Evolutionary conservation across 768 basidiomycete genomes (phyloP).

Genomic region (Pulveroboletus ravenelii): DNA sequence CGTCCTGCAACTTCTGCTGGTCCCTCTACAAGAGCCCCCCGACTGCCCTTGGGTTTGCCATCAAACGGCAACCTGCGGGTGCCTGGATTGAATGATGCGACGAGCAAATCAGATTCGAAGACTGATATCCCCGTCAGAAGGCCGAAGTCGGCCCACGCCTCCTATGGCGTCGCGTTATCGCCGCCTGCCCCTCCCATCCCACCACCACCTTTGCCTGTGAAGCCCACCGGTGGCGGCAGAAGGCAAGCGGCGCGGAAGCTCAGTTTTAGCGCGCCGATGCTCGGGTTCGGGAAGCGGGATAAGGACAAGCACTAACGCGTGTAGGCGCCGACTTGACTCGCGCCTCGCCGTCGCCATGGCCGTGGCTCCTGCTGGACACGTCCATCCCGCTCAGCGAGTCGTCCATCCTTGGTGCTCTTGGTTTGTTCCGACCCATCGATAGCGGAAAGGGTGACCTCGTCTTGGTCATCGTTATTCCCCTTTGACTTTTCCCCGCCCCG

Average conservation of each 20-base stretch:
- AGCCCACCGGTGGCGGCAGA: constrained; percentile 20
- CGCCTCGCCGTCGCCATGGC: not conserved
- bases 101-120: constrained; percentile 1
- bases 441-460: constrained; percentile 4
- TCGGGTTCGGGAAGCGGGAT: constrained; percentile 52
- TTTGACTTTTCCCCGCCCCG: constrained; percentile 11
- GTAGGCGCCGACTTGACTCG: not conserved
- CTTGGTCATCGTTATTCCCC: constrained; percentile 28
- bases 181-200: constrained; percentile 15
- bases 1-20: constrained; percentile 43
- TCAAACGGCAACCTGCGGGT: not conserved
- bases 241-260: constrained; percentile 55
- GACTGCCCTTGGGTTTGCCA: not conserved
- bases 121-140: not conserved
- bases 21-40: constrained; percentile 8
- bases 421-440: not conserved
- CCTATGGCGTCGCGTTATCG: constrained; percentile 15
- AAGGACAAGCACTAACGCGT: constrained; percentile 37
- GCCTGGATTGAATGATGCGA: not conserved
- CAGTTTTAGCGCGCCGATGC: constrained; percentile 59
- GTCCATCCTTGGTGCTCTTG: not conserved
- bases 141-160: constrained; percentile 27
- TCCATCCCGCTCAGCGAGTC: not conserved
- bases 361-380: not conserved
- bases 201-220: constrained; percentile 11